These are phyloP conservation scores for Ailanthus altissimus DNA, from an alignment of 345 rosid species.

Conservation along the genomic window DNA sequence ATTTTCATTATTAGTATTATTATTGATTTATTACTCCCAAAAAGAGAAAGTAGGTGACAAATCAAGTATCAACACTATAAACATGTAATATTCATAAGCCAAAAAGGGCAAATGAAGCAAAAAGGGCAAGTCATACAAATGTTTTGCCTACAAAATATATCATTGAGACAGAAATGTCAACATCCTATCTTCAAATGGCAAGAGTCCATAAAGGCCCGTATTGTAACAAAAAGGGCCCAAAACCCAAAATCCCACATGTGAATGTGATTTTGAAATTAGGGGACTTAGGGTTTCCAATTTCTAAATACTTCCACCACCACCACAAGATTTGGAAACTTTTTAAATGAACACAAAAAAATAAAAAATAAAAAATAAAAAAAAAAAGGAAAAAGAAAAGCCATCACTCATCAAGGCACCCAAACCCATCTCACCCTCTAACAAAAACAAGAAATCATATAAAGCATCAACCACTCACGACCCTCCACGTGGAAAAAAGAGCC, in stretches of 20 bases:
- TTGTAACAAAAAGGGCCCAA: neutral
- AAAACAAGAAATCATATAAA: neutral
- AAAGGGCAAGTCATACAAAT: neutral
- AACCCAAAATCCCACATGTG: neutral
- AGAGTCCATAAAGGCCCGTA: neutral
- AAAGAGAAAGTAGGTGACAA: too few species aligned
- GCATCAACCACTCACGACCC: neutral
- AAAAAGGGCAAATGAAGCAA: neutral
- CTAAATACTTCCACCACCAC: neutral
- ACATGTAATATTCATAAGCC: neutral
- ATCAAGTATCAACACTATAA: neutral
- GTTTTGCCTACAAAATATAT: neutral
- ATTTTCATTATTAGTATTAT: too few species aligned
- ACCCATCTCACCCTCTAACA: neutral
- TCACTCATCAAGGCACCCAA: neutral
- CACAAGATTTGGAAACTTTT: neutral
- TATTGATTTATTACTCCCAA: too few species aligned
- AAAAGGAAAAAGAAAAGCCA: too few species aligned
- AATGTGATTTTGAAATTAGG: neutral
- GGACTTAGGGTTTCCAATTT: slow-evolving; percentile 6
- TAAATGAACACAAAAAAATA: neutral
- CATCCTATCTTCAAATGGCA: neutral
- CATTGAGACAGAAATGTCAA: neutral
- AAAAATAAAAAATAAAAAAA: too few species aligned
- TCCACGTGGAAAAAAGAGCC: neutral